Evolutionary conservation across 768 basidiomycete species (phyloP), one percentile per base, ranked within the genome.

Genomic region (Mycena pura): DNA sequence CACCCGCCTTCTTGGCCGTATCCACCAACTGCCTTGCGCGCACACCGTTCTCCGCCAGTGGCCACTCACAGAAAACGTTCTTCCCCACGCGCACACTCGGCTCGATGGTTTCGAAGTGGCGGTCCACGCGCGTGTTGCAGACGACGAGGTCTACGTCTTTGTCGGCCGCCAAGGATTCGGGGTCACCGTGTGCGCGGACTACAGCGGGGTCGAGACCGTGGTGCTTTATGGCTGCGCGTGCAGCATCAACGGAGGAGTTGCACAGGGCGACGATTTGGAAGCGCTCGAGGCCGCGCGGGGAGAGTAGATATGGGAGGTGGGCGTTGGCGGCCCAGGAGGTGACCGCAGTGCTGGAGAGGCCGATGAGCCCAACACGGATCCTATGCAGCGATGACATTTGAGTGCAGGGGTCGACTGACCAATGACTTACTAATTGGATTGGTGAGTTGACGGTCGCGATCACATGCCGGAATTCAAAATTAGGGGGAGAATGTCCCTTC

Each of bases 21-120:
- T 57, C 41, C 15, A 62, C 68, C 9, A 73, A 25, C 43, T 66
- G 62, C 22, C 21, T 3, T 1, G 58, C 64, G 48, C 66, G 68
- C 39, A 53, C 39, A 0, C 62, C 39, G 45, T 56, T 49, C 24
- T 59, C 53, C 21, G 68, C 72, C 10, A 64, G 55, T 2, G 72
- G 69, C 72, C 72, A 73, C 55, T 73, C 72, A 28, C 69, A 62
- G 38, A 65, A 71, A n/a, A 69, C 58, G 22, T 44, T 41, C 38
- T 60, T 54, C 17, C 63, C 63, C 22, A 51, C 58, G 1, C 15
- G 44, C 29, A 64, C 31, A 13, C 38, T 38, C 2, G 63, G 57
- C 14, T 17, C 22, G n/a, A 55, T 22, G 4, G 57, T 55, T 29
- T n/a, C 51, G 43, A 32, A 27, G 34, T 64, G 63, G 19, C 25